phyloP scores from a whole-genome alignment of 2,329 filamentous ascomycete species.

The Pseudocercospora macadamiae region DNA sequence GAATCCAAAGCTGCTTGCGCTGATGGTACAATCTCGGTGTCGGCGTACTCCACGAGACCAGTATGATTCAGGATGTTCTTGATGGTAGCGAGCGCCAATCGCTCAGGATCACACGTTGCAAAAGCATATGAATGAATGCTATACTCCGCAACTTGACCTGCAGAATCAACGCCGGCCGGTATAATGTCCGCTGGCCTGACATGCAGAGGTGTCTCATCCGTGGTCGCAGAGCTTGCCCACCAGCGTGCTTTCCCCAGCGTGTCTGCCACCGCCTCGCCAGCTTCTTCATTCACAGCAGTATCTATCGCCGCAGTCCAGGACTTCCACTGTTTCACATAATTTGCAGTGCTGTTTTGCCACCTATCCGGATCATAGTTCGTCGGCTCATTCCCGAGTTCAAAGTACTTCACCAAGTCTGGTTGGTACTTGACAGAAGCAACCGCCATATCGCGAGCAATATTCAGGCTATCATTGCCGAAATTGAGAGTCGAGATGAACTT shows the following conservation, averaged over 20 bases:
- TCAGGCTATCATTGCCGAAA: conserved; percentile 35
- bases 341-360: conserved; percentile 31
- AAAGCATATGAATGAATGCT: conserved; percentile 37
- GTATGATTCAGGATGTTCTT: conserved; percentile 37
- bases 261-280: conserved; percentile 5
- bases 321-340: conserved; percentile 37
- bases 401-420: conserved; percentile 28
- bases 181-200: conserved; percentile 36
- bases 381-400: conserved; percentile 38
- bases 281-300: conserved; percentile 26
- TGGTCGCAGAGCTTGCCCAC: conserved; percentile 37
- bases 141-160: conserved; percentile 33
- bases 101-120: conserved; percentile 32
- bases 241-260: conserved; percentile 26
- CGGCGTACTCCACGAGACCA: conserved; percentile 30
- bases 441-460: conserved; percentile 34
- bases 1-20: conserved; percentile 33
- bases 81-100: conserved; percentile 31
- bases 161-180: conserved; percentile 32
- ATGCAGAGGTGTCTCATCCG: conserved; percentile 33
- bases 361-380: conserved; percentile 33
- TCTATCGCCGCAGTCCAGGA: conserved; percentile 35
- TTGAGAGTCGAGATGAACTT: conserved; percentile 37
- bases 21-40: conserved; percentile 35
- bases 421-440: conserved; percentile 35